These are phyloP conservation scores for Hirsutella thompsonii DNA, from an alignment of 2,329 filamentous ascomycete species.

Conservation along the genomic window DNA sequence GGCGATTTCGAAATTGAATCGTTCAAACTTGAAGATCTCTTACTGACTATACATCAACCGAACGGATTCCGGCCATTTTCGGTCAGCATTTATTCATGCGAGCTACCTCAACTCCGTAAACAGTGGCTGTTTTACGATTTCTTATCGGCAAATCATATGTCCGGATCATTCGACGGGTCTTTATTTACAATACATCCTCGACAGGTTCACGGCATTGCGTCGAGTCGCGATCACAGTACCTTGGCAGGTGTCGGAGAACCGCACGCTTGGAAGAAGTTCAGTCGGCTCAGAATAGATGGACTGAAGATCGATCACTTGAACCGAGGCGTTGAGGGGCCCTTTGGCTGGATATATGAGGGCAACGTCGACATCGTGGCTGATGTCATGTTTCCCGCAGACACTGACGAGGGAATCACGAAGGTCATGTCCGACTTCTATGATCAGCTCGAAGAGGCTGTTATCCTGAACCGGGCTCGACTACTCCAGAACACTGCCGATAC, in stretches of 20 bases:
- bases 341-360: conserved; percentile 96
- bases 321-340: conserved; percentile 80
- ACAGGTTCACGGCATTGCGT: conserved; percentile 70
- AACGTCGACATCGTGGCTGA: conserved; percentile 95
- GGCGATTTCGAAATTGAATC: conserved; percentile 96
- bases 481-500: conserved; percentile 33
- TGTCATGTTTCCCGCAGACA: conserved; percentile 83
- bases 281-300: conserved; percentile 79
- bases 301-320: conserved; percentile 95
- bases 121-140: conserved; percentile 99
- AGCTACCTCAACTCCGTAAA: conserved; percentile 82
- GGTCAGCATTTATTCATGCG: conserved; percentile 90
- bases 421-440: conserved; percentile 98
- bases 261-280: conserved; percentile 89
- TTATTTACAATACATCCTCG: conserved; percentile 94
- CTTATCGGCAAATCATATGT: conserved; percentile 88
- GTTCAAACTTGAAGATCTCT: conserved; percentile 89
- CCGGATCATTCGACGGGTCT: conserved; percentile 87
- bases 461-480: conserved; percentile 56
- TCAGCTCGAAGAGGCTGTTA: conserved; percentile 84
- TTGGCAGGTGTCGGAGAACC: conserved; percentile 46
- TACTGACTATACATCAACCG: conserved; percentile 87
- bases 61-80: conserved; percentile 86
- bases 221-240: conserved; percentile 40
- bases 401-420: conserved; percentile 79